Evolutionary conservation across 192 early-diverging fungal genomes (phyloP), one percentile per base, ranked within the genome.

Genomic region (Linnemannia schmuckeri): DNA sequence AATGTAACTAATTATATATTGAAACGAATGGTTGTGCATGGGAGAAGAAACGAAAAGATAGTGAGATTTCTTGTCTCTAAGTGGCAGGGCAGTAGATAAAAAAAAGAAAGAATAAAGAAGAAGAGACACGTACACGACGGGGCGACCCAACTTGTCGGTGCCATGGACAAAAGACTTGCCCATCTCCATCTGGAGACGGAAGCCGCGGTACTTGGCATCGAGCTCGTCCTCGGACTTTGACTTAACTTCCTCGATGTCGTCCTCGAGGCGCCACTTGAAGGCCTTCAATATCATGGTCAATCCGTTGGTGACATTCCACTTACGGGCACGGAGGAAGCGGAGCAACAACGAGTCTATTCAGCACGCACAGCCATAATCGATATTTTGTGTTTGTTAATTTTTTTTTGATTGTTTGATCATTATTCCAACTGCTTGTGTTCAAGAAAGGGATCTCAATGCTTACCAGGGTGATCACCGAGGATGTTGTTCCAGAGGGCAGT

Each of bases 291-390:
- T 73, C 97, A 97, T 97, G 9, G 74, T 85, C 13, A 94, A 82
- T 4, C 95, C 95, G 61, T 93, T 93, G 42, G 93, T 86, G 17
- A 95, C 89, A 68, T 97, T 91, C 96, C 96, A 98, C 79, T 97
- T 97, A 72, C 97, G 92, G 49, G 97, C 97, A 46, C 97, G 92
- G 69, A 97, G 82, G 88, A 96, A 97, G 9, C 97, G 93, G 54
- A 96, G 90, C 77, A 95, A 49, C 27, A 96, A 82, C 0, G 92
- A 85, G 85, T 97, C 96, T 74, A 44, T 42, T 72, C 22, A 35
- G 10, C 24, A 6, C 2, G 8, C n/a, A 66, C 27, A 30, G 27
- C 27, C 12, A 66, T 46, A 10, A 46, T 46, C 44, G 44, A 46
- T 66, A 0, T 1, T 15, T 66, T 33, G 30, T 66, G 2, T 52